A percentile compares a stretch with the other conserved stretches of the same genome.
phyloP scores from a whole-genome alignment of 23 red algal species.

The Gracilaria caudata region DNA sequence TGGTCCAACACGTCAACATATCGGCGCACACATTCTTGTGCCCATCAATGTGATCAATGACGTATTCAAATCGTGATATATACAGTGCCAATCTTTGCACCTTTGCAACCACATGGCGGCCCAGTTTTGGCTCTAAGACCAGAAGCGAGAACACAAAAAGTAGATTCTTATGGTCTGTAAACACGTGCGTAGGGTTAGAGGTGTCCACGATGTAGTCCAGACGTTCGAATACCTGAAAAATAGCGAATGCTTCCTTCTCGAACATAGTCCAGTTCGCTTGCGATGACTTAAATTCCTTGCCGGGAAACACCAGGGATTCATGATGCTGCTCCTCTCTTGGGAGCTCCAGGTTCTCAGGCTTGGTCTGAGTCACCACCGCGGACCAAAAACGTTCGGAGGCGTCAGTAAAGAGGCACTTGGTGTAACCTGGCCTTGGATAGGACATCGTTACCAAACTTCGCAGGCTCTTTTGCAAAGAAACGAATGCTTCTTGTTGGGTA shows the following conservation, averaged over 20 bases:
- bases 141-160: slow-evolving; percentile 30
- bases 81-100: slow-evolving; percentile 44
- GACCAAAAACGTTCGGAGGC: slow-evolving; percentile 11
- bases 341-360: not conserved
- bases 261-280: not conserved
- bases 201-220: not conserved
- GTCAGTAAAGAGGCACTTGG: slow-evolving; percentile 11
- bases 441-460: slow-evolving; percentile 8
- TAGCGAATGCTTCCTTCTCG: slow-evolving; percentile 50
- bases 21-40: slow-evolving; percentile 33
- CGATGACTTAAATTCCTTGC: not conserved
- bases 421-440: not conserved
- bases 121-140: not conserved
- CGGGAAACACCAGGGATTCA: not conserved
- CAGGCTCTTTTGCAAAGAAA: slow-evolving; percentile 21
- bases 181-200: not conserved
- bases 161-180: slow-evolving; percentile 24
- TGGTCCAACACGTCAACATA: slow-evolving; percentile 43
- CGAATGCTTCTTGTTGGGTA: slow-evolving; percentile 7
- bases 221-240: slow-evolving; percentile 1
- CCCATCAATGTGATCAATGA: slow-evolving; percentile 24
- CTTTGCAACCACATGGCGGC: slow-evolving; percentile 36
- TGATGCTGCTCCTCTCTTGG: not conserved
- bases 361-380: slow-evolving; percentile 3
- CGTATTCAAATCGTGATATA: slow-evolving; percentile 37